These are phyloP conservation scores for Ophiognomonia clavigignenti-juglandacearum DNA, from an alignment of 2,329 filamentous ascomycete species.

Conservation along the genomic window DNA sequence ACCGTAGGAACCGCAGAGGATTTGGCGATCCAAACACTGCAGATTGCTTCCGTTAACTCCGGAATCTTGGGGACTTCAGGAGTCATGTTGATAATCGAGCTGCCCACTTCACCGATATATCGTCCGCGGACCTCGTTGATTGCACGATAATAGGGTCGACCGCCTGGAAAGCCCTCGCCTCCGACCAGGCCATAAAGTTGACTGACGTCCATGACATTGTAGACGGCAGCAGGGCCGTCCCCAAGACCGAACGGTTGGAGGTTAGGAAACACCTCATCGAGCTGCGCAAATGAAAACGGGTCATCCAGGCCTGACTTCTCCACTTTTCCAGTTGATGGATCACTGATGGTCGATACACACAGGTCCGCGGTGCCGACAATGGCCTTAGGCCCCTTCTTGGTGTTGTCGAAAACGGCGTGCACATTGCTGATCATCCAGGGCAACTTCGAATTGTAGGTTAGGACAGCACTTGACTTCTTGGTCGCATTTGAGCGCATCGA, in stretches of 20 bases:
- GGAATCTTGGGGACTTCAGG: slow-evolving; percentile 74
- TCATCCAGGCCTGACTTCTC: slow-evolving; percentile 81
- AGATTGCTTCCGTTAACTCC: slow-evolving; percentile 65
- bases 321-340: slow-evolving; percentile 69
- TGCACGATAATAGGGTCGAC: slow-evolving; percentile 72
- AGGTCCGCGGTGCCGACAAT: slow-evolving; percentile 80
- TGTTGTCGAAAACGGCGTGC: slow-evolving; percentile 68
- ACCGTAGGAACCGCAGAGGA: slow-evolving; percentile 64
- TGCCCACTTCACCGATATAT: slow-evolving; percentile 58
- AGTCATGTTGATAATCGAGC: slow-evolving; percentile 55
- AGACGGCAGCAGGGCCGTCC: slow-evolving; percentile 69
- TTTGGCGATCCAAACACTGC: slow-evolving; percentile 87
- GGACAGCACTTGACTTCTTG: slow-evolving; percentile 66
- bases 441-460: slow-evolving; percentile 83
- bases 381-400: slow-evolving; percentile 71
- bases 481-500: slow-evolving; percentile 47
- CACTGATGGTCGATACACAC: slow-evolving; percentile 74
- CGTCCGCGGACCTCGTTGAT: slow-evolving; percentile 70
- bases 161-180: slow-evolving; percentile 82
- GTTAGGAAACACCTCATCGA: slow-evolving; percentile 70
- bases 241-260: slow-evolving; percentile 74
- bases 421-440: slow-evolving; percentile 74
- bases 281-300: slow-evolving; percentile 68
- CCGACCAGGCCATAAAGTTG: slow-evolving; percentile 78
- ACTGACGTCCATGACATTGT: slow-evolving; percentile 88